These are phyloP conservation scores for Mrakia gelida DNA, from an alignment of 768 basidiomycete species.

Conservation along the genomic window DNA sequence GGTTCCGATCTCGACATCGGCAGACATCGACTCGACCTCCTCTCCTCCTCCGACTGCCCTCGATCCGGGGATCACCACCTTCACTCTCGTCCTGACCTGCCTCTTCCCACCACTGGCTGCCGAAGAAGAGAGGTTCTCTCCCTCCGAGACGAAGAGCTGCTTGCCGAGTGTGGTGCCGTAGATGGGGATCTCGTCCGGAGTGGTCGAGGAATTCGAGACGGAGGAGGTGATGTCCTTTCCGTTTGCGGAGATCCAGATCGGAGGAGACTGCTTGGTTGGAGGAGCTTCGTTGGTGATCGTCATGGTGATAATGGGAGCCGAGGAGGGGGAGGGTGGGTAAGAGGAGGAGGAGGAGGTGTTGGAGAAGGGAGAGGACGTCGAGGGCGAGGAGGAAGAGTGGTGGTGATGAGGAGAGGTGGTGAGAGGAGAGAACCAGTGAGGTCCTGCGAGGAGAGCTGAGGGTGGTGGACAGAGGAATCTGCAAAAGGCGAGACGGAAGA, in stretches of 20 bases:
- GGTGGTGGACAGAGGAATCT: conserved; percentile 91
- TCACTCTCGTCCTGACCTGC: conserved; percentile 88
- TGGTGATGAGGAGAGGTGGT: neutral
- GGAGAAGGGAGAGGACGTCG: neutral
- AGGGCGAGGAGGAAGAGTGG: conserved; percentile 14
- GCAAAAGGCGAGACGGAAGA: neutral
- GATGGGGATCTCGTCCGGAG: conserved; percentile 65
- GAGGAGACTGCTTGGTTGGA: conserved; percentile 37
- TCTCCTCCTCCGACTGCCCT: conserved; percentile 55
- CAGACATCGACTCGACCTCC: conserved; percentile 43
- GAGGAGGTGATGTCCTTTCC: neutral
- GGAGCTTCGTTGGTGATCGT: conserved; percentile 87
- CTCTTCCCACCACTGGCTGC: conserved; percentile 74
- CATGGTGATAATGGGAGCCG: conserved; percentile 68
- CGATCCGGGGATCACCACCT: conserved; percentile 59
- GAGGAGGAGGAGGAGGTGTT: neutral
- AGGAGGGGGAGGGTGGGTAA: neutral
- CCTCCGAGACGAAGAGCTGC: conserved; percentile 79
- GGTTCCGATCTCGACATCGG: conserved; percentile 68
- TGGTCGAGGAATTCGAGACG: conserved; percentile 38
- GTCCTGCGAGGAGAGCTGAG: conserved; percentile 88
- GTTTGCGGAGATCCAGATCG: neutral
- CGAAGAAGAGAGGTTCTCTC: neutral
- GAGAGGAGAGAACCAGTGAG: conserved; percentile 62
- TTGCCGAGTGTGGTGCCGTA: conserved; percentile 91